phyloP scores from a whole-genome alignment of 2,329 filamentous ascomycete species.

The Penicillium hordei region DNA sequence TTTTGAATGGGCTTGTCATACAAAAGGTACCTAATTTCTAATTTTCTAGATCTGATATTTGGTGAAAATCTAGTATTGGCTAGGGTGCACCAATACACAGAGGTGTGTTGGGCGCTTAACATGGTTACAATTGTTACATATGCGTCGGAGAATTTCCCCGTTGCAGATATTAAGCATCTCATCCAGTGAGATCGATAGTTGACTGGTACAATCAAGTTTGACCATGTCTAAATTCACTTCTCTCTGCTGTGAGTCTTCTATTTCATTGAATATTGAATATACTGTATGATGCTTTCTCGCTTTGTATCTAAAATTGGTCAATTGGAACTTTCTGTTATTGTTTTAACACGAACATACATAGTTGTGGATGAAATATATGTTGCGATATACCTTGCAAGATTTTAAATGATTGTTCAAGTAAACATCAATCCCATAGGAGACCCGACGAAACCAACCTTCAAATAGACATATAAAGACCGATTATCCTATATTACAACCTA shows the following conservation, averaged over 20 bases:
- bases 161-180: background rate
- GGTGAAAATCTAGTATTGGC: too few relatives aligned
- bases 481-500: background rate
- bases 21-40: too few relatives aligned
- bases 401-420: too few relatives aligned
- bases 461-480: background rate
- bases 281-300: background rate
- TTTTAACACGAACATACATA: too few relatives aligned
- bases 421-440: fast-evolving
- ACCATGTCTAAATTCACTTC: background rate
- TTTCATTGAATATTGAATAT: background rate
- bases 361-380: too few relatives aligned
- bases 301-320: background rate
- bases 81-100: too few relatives aligned
- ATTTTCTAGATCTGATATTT: too few relatives aligned
- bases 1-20: too few relatives aligned
- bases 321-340: background rate
- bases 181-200: background rate
- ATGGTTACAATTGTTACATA: background rate
- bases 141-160: background rate
- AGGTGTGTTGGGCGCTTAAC: too few relatives aligned
- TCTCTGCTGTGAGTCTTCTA: background rate
- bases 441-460: background rate
- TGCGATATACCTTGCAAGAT: too few relatives aligned
- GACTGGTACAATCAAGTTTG: background rate